phyloP scores from a whole-genome alignment of 2,329 filamentous ascomycete genomes.

The Colletotrichum destructivum region DNA sequence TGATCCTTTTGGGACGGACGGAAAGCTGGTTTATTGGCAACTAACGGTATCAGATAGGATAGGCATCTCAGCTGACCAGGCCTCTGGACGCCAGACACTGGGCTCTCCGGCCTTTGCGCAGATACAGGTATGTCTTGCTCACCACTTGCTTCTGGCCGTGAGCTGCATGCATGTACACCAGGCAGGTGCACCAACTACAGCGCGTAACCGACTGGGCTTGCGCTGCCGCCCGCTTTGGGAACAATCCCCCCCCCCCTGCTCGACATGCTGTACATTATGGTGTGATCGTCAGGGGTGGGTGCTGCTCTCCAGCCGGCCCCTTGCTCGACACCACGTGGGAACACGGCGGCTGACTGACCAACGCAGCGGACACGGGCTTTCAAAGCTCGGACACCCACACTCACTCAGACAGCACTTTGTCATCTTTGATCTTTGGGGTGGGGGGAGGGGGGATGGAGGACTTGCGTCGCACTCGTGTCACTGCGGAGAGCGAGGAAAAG shows the following conservation, averaged over 20 bases:
- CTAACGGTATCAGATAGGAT: too few species aligned
- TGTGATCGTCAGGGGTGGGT: conserved; percentile 41
- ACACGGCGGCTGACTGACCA: conserved; percentile 31
- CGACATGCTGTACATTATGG: conserved; percentile 6
- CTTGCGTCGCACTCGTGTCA: conserved; percentile 37
- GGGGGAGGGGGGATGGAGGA: not conserved
- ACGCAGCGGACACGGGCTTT: conserved; percentile 20
- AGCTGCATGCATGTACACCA: not conserved
- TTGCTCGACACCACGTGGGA: conserved; percentile 37
- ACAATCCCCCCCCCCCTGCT: not conserved
- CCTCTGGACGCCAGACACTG: not conserved
- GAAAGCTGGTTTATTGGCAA: conserved; percentile 16
- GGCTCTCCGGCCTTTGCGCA: not conserved
- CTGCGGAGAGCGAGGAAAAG: conserved; percentile 37
- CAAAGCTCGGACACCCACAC: conserved; percentile 11
- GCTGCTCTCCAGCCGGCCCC: conserved; percentile 30
- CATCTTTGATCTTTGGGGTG: conserved; percentile 5
- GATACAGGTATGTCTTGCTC: not conserved
- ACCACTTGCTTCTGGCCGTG: not conserved
- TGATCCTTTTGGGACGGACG: not conserved
- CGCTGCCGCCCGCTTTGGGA: conserved; percentile 1
- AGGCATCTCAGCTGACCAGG: conserved; percentile 14
- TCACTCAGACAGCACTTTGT: conserved; percentile 6
- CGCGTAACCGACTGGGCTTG: conserved; percentile 5
- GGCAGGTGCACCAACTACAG: not conserved